phyloP scores from a whole-genome alignment of 192 early-diverging fungal species.

The Entrophospora sp. region DNA sequence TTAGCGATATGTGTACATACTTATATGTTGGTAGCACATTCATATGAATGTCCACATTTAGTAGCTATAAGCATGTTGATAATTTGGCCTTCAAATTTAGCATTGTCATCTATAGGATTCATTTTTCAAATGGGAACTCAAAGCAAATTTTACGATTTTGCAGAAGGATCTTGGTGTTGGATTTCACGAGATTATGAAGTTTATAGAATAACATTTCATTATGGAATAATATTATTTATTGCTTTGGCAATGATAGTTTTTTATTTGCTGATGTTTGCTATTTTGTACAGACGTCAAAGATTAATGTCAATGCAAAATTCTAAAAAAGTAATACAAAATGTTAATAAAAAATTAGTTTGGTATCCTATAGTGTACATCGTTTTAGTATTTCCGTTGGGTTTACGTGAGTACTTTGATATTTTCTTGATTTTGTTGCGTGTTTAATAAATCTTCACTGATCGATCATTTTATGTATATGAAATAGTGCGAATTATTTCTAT shows the following conservation, averaged over 20 bases:
- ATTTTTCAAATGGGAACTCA: background rate
- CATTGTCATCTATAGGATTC: background rate
- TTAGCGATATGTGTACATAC: slow-evolving; percentile 11
- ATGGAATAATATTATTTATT: background rate
- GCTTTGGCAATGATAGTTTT: background rate
- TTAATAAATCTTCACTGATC: background rate
- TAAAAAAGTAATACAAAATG: slow-evolving; percentile 1
- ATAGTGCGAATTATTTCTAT: slow-evolving; percentile 1
- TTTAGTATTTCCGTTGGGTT: slow-evolving; percentile 10
- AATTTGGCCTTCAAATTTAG: slow-evolving; percentile 5
- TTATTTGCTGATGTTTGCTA: background rate
- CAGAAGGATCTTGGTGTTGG: slow-evolving; percentile 18
- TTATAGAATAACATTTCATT: slow-evolving; percentile 14
- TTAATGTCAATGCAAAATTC: background rate
- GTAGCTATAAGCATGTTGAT: background rate
- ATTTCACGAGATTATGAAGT: background rate
- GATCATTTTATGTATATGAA: background rate
- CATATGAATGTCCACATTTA: slow-evolving; percentile 1
- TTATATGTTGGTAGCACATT: slow-evolving; percentile 3
- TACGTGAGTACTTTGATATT: slow-evolving; percentile 1
- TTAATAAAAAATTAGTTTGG: slow-evolving; percentile 9
- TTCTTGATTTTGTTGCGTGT: background rate
- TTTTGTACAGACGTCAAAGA: background rate
- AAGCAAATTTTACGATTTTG: background rate
- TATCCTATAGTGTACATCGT: slow-evolving; percentile 11